These are phyloP conservation scores for Candida nemodendra DNA, from an alignment of 805 yeast species.

Conservation along the genomic window DNA sequence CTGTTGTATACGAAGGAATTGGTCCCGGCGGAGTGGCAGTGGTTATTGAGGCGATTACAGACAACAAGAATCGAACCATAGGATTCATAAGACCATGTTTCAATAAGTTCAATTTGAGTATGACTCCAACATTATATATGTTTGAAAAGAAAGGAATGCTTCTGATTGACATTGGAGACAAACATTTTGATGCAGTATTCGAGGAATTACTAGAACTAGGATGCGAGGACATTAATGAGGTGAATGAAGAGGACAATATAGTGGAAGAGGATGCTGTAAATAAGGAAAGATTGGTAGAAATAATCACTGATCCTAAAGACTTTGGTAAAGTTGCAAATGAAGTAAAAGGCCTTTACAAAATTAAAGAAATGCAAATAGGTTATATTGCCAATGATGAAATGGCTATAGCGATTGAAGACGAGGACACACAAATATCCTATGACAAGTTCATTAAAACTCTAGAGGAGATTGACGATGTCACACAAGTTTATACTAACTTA, in stretches of 20 bases:
- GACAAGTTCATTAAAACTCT: slow-evolving; percentile 58
- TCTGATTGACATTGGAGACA: slow-evolving; percentile 42
- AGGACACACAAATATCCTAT: slow-evolving; percentile 49
- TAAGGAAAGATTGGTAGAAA: slow-evolving; percentile 35
- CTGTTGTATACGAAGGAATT: slow-evolving; percentile 78
- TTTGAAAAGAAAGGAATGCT: slow-evolving; percentile 80
- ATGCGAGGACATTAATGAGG: slow-evolving; percentile 62
- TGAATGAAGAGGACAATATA: slow-evolving; percentile 16
- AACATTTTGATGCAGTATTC: slow-evolving; percentile 59
- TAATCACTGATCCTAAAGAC: slow-evolving; percentile 64
- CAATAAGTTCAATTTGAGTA: slow-evolving; percentile 57
- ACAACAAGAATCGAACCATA: slow-evolving; percentile 80
- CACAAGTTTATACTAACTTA: slow-evolving; percentile 72
- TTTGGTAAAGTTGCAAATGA: slow-evolving; percentile 59
- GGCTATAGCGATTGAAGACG: slow-evolving; percentile 51
- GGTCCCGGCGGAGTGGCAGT: slow-evolving; percentile 92
- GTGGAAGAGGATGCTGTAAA: slow-evolving; percentile 23
- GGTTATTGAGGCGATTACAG: slow-evolving; percentile 83
- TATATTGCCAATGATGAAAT: slow-evolving; percentile 65
- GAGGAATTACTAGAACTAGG: slow-evolving; percentile 77
- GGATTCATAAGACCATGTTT: slow-evolving; percentile 73
- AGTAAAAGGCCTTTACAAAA: slow-evolving; percentile 54
- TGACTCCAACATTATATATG: slow-evolving; percentile 76
- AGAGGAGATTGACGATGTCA: slow-evolving; percentile 82
- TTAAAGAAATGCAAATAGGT: slow-evolving; percentile 70